phyloP scores from a whole-genome alignment of 2,329 filamentous ascomycete species.

The Madurella mycetomatis region DNA sequence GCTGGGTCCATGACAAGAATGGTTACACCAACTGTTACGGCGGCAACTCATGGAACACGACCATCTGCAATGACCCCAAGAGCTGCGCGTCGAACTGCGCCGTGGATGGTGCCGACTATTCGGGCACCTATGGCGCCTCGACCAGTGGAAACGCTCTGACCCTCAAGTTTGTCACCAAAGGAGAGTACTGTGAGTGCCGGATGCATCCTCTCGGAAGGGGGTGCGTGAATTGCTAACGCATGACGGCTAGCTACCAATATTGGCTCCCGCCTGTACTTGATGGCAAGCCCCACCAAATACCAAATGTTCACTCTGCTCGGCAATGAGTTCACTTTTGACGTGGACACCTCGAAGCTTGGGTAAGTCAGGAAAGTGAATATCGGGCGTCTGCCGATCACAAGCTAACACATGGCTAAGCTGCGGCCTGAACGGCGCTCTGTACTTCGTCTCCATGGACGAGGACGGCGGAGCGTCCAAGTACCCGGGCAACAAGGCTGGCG shows the following conservation, averaged over 20 bases:
- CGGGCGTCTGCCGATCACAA: slow-evolving; percentile 10
- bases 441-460: slow-evolving; percentile 48
- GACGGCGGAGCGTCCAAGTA: slow-evolving; percentile 51
- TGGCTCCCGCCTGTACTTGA: slow-evolving; percentile 33
- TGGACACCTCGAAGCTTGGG: slow-evolving; percentile 58
- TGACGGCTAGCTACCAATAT: slow-evolving; percentile 32
- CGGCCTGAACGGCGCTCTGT: slow-evolving; percentile 61
- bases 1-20: slow-evolving; percentile 48
- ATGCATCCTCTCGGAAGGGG: background rate
- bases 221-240: background rate
- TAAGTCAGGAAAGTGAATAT: slow-evolving; percentile 42
- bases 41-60: slow-evolving; percentile 44
- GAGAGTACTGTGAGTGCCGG: slow-evolving; percentile 28
- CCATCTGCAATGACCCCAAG: slow-evolving; percentile 43
- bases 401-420: slow-evolving; percentile 33
- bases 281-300: slow-evolving; percentile 31
- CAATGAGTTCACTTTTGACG: slow-evolving; percentile 62
- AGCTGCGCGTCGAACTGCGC: slow-evolving; percentile 54
- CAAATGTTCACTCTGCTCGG: slow-evolving; percentile 53
- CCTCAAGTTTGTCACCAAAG: slow-evolving; percentile 44
- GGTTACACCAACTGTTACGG: slow-evolving; percentile 49
- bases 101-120: slow-evolving; percentile 53
- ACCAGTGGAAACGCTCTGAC: slow-evolving; percentile 45
- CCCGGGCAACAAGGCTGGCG: slow-evolving; percentile 46
- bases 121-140: slow-evolving; percentile 47